Evolutionary conservation across 23 red algal genomes (phyloP), one percentile per base, ranked within the genome.

Genomic region (Agarophyton chilense): DNA sequence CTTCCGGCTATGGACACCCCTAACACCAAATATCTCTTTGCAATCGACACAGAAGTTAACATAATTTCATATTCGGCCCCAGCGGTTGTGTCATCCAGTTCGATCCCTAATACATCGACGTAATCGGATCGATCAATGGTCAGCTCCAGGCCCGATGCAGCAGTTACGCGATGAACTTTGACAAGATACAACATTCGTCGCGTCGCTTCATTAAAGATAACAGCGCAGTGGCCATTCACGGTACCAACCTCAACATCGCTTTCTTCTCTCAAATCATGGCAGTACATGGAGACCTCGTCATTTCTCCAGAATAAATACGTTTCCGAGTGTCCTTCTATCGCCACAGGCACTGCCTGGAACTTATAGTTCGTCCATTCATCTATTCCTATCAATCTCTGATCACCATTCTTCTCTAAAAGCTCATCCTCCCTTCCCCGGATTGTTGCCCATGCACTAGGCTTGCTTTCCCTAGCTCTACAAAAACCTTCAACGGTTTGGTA

Each of bases 121-220:
- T 67, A 67, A 4, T 67, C 62, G 29, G 62, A 67, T 67, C 62
- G 62, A 19, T 67, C 62, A 67, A 67, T 18, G 29, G 62, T 67
- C 29, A 67, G 29, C 62, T 36, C 32, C 29, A 67, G 18, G 36
- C 18, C 62, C 22, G 62, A 12, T 18, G 35, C 62, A 67, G 32
- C 29, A 5, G 26, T 67, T 67, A 19, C 18, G 26, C 29, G 62
- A 67, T 67, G 62, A 4, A 67, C 62, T 22, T 67, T 67, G 29
- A 67, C 62, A 35, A 67, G 62, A 22, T 67, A 38, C 62, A 67
- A 19, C 5, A 67, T 36, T 7, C 18, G 28, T 9, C 5, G 22
- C 29, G 29, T 67, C 28, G 56, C 56, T 40, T 12, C 62, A 38
- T 67, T 67, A 4, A 67, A 18, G 4, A 67, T 67, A 18, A 67